Evolutionary conservation across 345 rosid genomes (phyloP), one percentile per base, ranked within the genome.

Genomic region (Kandelia obovata): DNA sequence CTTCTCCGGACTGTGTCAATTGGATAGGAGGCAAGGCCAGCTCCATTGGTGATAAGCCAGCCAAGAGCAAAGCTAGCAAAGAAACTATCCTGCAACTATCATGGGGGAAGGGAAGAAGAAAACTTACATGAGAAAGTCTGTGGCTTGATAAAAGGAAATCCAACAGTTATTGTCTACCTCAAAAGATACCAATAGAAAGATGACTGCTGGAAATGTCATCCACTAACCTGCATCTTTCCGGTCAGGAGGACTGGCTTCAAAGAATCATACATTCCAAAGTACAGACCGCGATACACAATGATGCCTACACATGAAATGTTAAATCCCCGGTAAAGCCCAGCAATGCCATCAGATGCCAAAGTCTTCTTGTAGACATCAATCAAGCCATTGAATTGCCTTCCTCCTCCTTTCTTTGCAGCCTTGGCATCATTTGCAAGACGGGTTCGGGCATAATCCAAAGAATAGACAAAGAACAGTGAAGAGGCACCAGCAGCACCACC

Each of bases 211-310:
- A 3, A 0, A 43, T 3, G 34, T 17, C 27, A 64, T 31, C 13
- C 27, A 51, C 75, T 20, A 30, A 76, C 79, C 61, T 76, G 75
- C n/a, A 70, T 21, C 59, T 66, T 63, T 56, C 76, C 80, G 0
- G 76, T 72, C 25, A 77, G 73, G 69, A 77, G 25, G 4, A 77
- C 76, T 8, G 80, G 80, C 66, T 77, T 77, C 73, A 77, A 37
- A 37, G 80, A 71, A 68, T 77, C 80, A 49, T 77, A 77, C 80
- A 77, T 58, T 28, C 80, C 80, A 43, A 75, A 70, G 46, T 74
- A 74, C 32, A 69, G 69, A 52, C 78, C 78, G 2, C 78, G 78
- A 43, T 74, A 74, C n/a, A 74, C 64, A 26, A 74, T 69, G 35
- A 69, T 74, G 5, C 78, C 78, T 27, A 64, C 78, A 34, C 73